Evolutionary conservation across 345 rosid genomes (phyloP), one percentile per base, ranked within the genome.

Genomic region (Camelina hispida): DNA sequence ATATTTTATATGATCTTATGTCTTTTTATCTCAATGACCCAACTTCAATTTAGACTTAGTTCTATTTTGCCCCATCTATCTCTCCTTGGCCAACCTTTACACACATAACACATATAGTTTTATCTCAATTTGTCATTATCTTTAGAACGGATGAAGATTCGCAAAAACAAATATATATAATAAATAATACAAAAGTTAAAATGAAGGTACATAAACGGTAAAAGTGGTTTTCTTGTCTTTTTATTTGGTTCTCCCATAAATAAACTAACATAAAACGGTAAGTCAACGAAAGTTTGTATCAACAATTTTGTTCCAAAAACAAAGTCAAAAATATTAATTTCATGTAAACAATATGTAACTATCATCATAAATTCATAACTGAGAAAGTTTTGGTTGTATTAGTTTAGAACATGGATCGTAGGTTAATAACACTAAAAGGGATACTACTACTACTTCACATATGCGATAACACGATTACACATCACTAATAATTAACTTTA

Each of bases 71-170:
- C 76, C 35, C 69, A 62, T 68, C 42, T 52, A 22, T 53, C 40
- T 52, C 32, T 68, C 34, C 57, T 20, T 61, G 50, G 74, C 79
- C 79, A 76, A 68, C 74, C 74, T 69, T 68, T 68, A 68, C 74
- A 68, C 11, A 67, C 61, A 61, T 14, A 50, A 50, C 30, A 38
- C 6, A 22, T 9, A 37, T 42, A 60, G 9, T 35, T 48, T 28
- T 48, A 57, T 35, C 43, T 61, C 32, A 62, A 53, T 17, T 10
- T 69, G 50, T 53, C 67, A 20, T 56, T 34, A 76, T 62, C 42
- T 69, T 10, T 10, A 64, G 13, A 64, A 71, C 25, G 51, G 30
- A 30, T 17, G 38, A 64, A 56, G 47, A 68, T 47, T 35, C 50
- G 20, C 14, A 57, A 2, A 15, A 38, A 55, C 16, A 11, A 20